Conservation (phyloP, 306 rosid species). For the Acacia acuminata region DNA sequence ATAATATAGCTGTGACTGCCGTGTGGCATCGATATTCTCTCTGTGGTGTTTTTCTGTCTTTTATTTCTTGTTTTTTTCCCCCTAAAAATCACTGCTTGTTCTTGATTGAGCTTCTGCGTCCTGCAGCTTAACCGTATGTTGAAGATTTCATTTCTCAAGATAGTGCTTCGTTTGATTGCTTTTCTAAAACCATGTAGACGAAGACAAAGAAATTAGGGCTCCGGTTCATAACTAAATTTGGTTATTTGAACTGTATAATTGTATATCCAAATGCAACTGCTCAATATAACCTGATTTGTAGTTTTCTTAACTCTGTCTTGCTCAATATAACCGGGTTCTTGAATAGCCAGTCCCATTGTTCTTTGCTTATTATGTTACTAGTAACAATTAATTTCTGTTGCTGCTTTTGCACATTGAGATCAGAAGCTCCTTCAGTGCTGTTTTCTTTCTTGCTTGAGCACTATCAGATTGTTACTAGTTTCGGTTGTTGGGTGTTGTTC, state of each 20-base stretch:
- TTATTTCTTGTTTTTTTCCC: background rate
- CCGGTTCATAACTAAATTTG: slow-evolving; percentile 3
- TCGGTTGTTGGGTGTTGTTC: background rate
- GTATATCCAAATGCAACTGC: background rate
- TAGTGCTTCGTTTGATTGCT: slow-evolving; percentile 8
- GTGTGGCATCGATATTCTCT: background rate
- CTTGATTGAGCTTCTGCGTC: slow-evolving; percentile 5
- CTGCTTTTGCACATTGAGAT: slow-evolving; percentile 12
- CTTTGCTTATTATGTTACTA: background rate
- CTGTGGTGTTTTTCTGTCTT: background rate
- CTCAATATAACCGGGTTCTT: background rate
- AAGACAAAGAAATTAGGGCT: slow-evolving; percentile 29
- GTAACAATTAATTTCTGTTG: background rate
- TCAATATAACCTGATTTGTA: background rate
- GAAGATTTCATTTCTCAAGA: slow-evolving; percentile 19
- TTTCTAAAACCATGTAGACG: background rate
- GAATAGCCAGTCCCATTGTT: background rate
- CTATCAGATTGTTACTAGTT: background rate
- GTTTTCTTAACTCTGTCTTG: background rate
- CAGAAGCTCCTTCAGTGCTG: background rate
- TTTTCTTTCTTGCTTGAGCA: background rate
- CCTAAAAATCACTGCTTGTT: background rate
- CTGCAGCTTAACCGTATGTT: background rate
- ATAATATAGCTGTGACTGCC: background rate
- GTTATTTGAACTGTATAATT: slow-evolving; percentile 15